Conservation (phyloP, 1,139 yeast genomes). For the Wickerhamomyces sp. region DNA sequence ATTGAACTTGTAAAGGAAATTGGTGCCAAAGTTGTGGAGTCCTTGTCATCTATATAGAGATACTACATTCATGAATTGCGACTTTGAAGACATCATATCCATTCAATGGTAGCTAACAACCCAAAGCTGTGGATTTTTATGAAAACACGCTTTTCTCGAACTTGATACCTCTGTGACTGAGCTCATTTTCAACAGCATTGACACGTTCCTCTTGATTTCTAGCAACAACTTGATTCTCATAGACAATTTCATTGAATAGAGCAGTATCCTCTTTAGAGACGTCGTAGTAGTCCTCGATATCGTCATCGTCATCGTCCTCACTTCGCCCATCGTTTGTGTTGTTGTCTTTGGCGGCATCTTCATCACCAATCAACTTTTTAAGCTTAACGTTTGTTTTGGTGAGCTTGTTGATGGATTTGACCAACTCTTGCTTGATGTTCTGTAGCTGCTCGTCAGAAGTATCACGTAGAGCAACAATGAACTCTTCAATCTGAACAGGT, state of each 20-base stretch:
- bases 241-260: constrained; percentile 17
- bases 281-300: constrained; percentile 14
- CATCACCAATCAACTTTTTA: constrained; percentile 14
- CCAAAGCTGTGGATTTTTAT: too few species aligned
- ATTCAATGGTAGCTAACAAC: too few species aligned
- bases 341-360: constrained; percentile 3
- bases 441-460: constrained; percentile 16
- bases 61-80: too few species aligned
- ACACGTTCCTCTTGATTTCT: constrained; percentile 18
- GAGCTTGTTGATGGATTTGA: constrained; percentile 13
- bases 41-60: constrained; percentile 13
- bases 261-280: constrained; percentile 12
- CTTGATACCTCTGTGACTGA: constrained; percentile 5
- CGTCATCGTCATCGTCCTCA: constrained; percentile 7
- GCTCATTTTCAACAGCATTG: constrained; percentile 18
- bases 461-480: constrained; percentile 16
- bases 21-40: constrained; percentile 19
- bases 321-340: constrained; percentile 5
- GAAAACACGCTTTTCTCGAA: neutral
- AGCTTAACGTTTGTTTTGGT: constrained; percentile 18
- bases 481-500: constrained; percentile 23
- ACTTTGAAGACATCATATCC: too few species aligned
- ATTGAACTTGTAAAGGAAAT: constrained; percentile 19
- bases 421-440: constrained; percentile 11
- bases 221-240: constrained; percentile 19